phyloP scores from a whole-genome alignment of 2,329 filamentous ascomycete genomes.

The Colletotrichum cereale region DNA sequence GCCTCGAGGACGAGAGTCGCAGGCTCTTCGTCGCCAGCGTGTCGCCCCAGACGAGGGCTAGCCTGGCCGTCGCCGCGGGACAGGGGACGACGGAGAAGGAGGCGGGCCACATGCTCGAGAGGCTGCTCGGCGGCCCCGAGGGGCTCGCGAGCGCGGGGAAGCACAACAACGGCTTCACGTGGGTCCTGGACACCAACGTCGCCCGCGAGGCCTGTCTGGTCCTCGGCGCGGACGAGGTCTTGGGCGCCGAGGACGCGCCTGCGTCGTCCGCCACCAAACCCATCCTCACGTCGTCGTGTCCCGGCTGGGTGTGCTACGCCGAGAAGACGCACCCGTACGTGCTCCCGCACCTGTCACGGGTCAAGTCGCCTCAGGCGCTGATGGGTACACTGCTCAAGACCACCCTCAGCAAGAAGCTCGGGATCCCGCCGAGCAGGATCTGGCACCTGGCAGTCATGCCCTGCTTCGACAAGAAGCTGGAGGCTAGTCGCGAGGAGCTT shows the following conservation, averaged over 20 bases:
- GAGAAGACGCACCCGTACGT: conserved; percentile 98
- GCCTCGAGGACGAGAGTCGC: conserved; percentile 69
- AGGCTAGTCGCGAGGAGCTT: conserved; percentile 92
- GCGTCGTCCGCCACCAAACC: conserved; percentile 57
- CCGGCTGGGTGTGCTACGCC: conserved; percentile 98
- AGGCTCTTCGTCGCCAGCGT: conserved; percentile 93
- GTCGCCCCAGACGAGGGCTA: conserved; percentile 90
- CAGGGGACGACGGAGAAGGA: conserved; percentile 77
- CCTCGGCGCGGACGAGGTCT: conserved; percentile 79
- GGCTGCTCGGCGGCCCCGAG: conserved; percentile 77
- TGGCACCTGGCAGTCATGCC: conserved; percentile 98
- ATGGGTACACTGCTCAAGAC: conserved; percentile 93
- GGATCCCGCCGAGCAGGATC: conserved; percentile 81
- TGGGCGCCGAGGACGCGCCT: conserved; percentile 48
- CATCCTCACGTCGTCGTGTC: conserved; percentile 89
- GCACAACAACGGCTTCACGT: conserved; percentile 83
- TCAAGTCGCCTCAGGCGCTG: conserved; percentile 95
- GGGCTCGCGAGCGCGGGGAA: conserved; percentile 79
- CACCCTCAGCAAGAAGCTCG: conserved; percentile 78
- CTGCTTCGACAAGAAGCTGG: conserved; percentile 98
- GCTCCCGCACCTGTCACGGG: conserved; percentile 86
- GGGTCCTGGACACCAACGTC: conserved; percentile 91
- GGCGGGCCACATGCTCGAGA: conserved; percentile 85
- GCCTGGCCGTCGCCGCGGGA: conserved; percentile 85
- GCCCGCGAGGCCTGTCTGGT: conserved; percentile 87